Base-by-base conservation (phyloP, 2,329 filamentous ascomycete species). In the Trichoderma koningiopsis region DNA sequence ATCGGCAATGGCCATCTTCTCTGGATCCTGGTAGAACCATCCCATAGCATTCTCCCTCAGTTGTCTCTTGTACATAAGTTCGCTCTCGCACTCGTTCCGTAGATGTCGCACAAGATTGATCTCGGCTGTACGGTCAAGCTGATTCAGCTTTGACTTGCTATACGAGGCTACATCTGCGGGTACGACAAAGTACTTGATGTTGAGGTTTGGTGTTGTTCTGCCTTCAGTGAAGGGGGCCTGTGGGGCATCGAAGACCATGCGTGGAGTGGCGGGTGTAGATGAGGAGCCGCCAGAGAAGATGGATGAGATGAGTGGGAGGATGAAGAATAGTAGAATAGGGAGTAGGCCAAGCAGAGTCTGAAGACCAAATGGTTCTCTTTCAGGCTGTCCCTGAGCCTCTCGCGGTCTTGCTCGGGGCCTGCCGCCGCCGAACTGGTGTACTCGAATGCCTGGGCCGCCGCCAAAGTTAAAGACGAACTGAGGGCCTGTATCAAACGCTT, bases 391-490 rank as follows among this genome's bases (percentile, higher is more conserved):
- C 72, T 86, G 87, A 37, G 86, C 85, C 73, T 91, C 85, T 76
- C 87, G 88, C 24, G 94, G 94, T 76, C 96, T 87, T 80, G 91
- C 86, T 74, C 93, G 88, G 29, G 94, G 93, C 67, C 87, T 85
- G 6, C 83, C 86, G 66, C 96, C 95, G 74, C 94, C 95, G 79
- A 99, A 98, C 78, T 97, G 95, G 79, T 98, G 96, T 71, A 99
- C 93, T 71, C 95, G 89, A 75, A 99, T 90, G 24, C 94, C 95
- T 3, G 95, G 94, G 8, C 94, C 93, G 71, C 94, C 94, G 73
- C 93, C 93, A 80, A 97, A 88, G 81, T 97, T 97, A 82, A 98
- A 98, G 67, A 97, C 92, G 79, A 97, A 97, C 74, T 93, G 92
- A 31, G 93, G 93, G 19, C 93, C 93, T 71, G 86, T 87, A 76